Percentiles rank a stretch among this genome's conserved stretches.
These are phyloP conservation scores for Naegleria fowleri DNA, from an alignment of 208 protist genomes.

Conservation along the genomic window DNA sequence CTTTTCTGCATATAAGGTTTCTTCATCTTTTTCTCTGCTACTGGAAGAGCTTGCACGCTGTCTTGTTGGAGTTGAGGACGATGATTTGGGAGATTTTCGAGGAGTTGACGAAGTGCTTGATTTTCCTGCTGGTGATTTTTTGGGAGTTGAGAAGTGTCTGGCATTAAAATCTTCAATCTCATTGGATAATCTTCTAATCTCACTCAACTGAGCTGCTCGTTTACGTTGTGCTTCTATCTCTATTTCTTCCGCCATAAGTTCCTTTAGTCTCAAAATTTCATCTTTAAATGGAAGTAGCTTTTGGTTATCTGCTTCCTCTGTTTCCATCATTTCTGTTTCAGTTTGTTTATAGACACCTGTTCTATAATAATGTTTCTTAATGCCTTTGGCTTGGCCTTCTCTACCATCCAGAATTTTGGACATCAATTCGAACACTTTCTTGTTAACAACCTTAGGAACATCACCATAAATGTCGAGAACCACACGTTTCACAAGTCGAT, in stretches of 20 bases:
- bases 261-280: not conserved
- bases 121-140: not conserved
- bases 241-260: not conserved
- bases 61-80: not conserved
- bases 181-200: not conserved
- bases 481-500: not conserved
- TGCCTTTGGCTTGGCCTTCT: not conserved
- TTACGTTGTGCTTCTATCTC: not conserved
- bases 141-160: not conserved
- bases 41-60: not conserved
- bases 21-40: not conserved
- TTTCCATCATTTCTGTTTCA: not conserved
- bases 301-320: not conserved
- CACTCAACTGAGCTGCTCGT: not conserved
- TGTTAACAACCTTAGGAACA: not conserved
- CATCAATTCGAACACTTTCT: not conserved
- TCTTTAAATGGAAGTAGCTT: not conserved
- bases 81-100: not conserved
- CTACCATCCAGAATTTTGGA: not conserved
- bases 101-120: not conserved
- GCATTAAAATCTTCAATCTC: not conserved
- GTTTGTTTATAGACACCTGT: not conserved
- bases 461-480: not conserved
- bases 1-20: not conserved
- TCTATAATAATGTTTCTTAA: not conserved